Evolutionary conservation across 2,329 filamentous ascomycete genomes (phyloP).

Genomic region (Hymenoscyphus repandus): DNA sequence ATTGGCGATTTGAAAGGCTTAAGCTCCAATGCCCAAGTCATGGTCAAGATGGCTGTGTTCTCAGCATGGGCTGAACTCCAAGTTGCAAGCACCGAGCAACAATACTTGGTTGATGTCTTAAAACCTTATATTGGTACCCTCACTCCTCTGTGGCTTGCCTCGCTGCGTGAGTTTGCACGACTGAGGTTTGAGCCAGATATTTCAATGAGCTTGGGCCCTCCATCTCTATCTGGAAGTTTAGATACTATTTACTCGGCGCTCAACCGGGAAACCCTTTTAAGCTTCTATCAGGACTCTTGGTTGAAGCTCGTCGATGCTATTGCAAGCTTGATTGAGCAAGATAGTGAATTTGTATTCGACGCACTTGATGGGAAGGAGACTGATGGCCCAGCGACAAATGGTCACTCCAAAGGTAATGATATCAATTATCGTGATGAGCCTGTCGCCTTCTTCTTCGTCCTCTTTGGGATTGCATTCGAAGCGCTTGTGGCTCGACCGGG

Average conservation of each 20-base stretch:
- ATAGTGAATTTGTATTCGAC: slow-evolving; percentile 96
- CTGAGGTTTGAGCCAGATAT: slow-evolving; percentile 96
- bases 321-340: slow-evolving; percentile 92
- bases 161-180: slow-evolving; percentile 86
- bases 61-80: slow-evolving; percentile 97
- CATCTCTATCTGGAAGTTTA: slow-evolving; percentile 75
- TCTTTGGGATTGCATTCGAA: slow-evolving; percentile 95
- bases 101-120: slow-evolving; percentile 81
- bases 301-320: slow-evolving; percentile 95
- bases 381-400: slow-evolving; percentile 33
- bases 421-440: slow-evolving; percentile 99
- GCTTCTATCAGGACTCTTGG: slow-evolving; percentile 97
- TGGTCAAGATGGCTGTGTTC: slow-evolving; percentile 97
- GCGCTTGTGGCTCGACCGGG: slow-evolving; percentile 78
- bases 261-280: slow-evolving; percentile 86
- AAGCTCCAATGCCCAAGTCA: slow-evolving; percentile 92
- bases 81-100: slow-evolving; percentile 88
- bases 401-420: slow-evolving; percentile 59
- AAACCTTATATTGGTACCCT: slow-evolving; percentile 85
- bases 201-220: slow-evolving; percentile 79
- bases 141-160: slow-evolving; percentile 90
- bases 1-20: slow-evolving; percentile 92
- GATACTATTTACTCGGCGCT: slow-evolving; percentile 93
- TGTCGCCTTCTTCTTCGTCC: slow-evolving; percentile 96
- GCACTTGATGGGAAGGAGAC: slow-evolving; percentile 81